Base-by-base conservation (phyloP, 2,329 filamentous ascomycete genomes). In the Xylaria sp. region DNA sequence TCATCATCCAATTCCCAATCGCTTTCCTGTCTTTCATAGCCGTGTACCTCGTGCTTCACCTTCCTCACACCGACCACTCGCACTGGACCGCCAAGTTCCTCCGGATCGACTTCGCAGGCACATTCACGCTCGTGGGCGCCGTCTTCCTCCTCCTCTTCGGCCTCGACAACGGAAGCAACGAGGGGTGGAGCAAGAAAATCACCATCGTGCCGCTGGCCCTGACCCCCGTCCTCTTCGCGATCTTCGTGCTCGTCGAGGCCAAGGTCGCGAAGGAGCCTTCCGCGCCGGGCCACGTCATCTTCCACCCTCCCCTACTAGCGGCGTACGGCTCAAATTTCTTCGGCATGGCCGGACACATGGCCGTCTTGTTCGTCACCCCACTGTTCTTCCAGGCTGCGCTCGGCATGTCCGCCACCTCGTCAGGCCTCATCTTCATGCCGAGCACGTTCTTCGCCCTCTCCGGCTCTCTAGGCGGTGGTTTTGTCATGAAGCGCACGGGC, bases 331-430 rank as follows among this genome's bases (percentile, higher is more conserved):
- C 88, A 78, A 94, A 94, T 78, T 92, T 94, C 81, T 94, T 93
- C 78, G 85, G 87, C 61, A 87, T 91, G 63, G 88, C 84, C 0
- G 89, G 87, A 15, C 81, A 84, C 69, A 81, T 84, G 76, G 86
- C 87, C 0, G 81, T 86, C 0, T 72, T 92, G 3, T 95, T 93
- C 82, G 93, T 92, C 80, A 82, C 93, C n/a, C 91, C 92, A 1
- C 83, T 95, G 1, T 93, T 91, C 80, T 93, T 92, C 80, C 93
- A 95, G 80, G 92, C 90, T 5, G 90, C 91, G 0, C 84, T 91
- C 59, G 88, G 88, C 5, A 81, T 89, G 28, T 86, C 85, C 3
- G 90, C 92, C 0, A 89, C 90, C 0, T 79, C 84, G 63, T 88
- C 91, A 3, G 92, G 92, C 0, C 69, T 91, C 0, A 82, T 89